phyloP scores from a whole-genome alignment of 1,284 basidiomycete species.

The Tetrapyrgos nigripes region DNA sequence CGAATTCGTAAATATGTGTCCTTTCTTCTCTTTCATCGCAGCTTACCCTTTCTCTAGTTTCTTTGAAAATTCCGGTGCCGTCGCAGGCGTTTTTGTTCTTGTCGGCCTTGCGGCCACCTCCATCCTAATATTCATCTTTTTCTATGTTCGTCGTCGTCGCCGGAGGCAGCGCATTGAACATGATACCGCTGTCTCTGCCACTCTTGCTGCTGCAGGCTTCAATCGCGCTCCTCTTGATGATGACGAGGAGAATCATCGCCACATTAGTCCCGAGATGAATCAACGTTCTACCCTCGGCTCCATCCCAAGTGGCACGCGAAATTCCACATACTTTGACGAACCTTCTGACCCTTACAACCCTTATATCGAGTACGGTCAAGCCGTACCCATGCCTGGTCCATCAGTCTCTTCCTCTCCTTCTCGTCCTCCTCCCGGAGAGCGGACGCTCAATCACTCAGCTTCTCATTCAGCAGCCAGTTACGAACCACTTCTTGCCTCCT shows the following conservation, averaged over 20 bases:
- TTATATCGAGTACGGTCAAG: conserved; percentile 51
- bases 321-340: conserved; percentile 37
- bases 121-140: conserved; percentile 73
- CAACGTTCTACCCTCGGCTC: conserved; percentile 30
- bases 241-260: conserved; percentile 61
- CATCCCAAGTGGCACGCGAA: conserved; percentile 33
- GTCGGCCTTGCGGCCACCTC: conserved; percentile 75
- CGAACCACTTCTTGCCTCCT: conserved; percentile 65
- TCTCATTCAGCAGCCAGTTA: conserved; percentile 61
- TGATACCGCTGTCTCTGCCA: conserved; percentile 70
- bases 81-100: conserved; percentile 78
- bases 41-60: conserved; percentile 52
- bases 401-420: conserved; percentile 39
- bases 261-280: conserved; percentile 32
- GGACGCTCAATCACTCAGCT: conserved; percentile 45
- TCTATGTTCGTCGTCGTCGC: conserved; percentile 70
- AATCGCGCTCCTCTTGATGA: conserved; percentile 71
- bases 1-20: conserved; percentile 51
- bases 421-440: conserved; percentile 51
- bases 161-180: conserved; percentile 64
- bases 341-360: conserved; percentile 56
- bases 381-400: conserved; percentile 33
- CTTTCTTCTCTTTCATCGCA: neutral
- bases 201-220: conserved; percentile 69
- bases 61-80: conserved; percentile 77